Evolutionary conservation across 495 filamentous ascomycete genomes (phyloP).

Genomic region (Xylaria nigripes): DNA sequence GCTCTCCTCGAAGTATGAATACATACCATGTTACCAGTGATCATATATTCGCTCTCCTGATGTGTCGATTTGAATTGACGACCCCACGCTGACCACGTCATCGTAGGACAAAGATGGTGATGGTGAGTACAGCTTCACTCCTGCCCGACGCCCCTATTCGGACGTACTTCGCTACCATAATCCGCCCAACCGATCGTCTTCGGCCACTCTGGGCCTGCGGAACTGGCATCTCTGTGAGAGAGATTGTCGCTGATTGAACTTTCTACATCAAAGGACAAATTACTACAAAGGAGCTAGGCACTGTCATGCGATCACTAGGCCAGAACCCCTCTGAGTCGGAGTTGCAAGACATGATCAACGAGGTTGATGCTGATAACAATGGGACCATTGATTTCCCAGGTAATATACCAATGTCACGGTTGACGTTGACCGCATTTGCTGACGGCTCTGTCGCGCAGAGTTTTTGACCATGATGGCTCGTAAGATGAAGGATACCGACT

Average conservation of each 20-base stretch:
- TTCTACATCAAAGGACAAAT: slow-evolving; percentile 68
- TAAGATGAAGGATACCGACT: slow-evolving; percentile 99
- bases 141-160: not conserved
- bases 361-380: slow-evolving; percentile 99
- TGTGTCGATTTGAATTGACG: not conserved
- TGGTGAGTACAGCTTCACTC: slow-evolving; percentile 60
- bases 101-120: slow-evolving; percentile 99
- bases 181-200: slow-evolving; percentile 5
- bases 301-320: slow-evolving; percentile 98
- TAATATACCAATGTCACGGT: slow-evolving; percentile 35
- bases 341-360: slow-evolving; percentile 99
- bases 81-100: slow-evolving; percentile 18
- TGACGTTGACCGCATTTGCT: slow-evolving; percentile 13
- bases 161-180: not conserved
- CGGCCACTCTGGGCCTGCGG: not conserved
- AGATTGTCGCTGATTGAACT: slow-evolving; percentile 14
- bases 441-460: slow-evolving; percentile 47
- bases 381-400: slow-evolving; percentile 99
- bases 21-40: not conserved
- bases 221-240: not conserved
- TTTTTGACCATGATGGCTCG: slow-evolving; percentile 99
- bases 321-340: slow-evolving; percentile 99
- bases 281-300: slow-evolving; percentile 98
- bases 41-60: not conserved
- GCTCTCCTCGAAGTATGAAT: not conserved